Conservation (phyloP, 192 early-diverging fungal genomes). For the Cladochytrium replicatum region DNA sequence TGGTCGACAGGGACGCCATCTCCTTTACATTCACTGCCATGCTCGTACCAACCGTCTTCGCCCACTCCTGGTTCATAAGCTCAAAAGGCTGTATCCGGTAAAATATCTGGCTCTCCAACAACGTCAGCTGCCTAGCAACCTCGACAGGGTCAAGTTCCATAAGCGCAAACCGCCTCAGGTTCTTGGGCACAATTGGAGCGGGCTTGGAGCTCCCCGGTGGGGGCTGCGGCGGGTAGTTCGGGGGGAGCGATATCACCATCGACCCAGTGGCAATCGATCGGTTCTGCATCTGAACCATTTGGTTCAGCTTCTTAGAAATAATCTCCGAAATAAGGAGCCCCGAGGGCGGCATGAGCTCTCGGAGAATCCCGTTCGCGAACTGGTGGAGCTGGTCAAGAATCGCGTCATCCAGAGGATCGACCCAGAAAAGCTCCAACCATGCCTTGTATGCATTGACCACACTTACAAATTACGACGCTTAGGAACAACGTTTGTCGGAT, state of each 20-base stretch:
- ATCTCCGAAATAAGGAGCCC: constrained; percentile 63
- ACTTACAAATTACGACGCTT: constrained; percentile 9
- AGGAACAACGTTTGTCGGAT: not conserved
- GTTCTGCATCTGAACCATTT: not conserved
- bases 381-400: constrained; percentile 61
- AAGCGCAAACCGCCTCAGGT: constrained; percentile 59
- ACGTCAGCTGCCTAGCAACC: constrained; percentile 83
- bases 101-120: constrained; percentile 79
- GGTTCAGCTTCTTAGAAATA: constrained; percentile 56
- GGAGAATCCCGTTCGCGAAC: constrained; percentile 62
- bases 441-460: constrained; percentile 85
- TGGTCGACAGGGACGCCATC: constrained; percentile 68
- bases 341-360: constrained; percentile 56
- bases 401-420: constrained; percentile 65
- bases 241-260: constrained; percentile 1
- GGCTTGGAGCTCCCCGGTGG: constrained; percentile 47
- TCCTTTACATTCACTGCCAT: constrained; percentile 74
- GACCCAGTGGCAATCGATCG: not conserved
- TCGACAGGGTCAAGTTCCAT: constrained; percentile 84
- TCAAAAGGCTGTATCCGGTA: constrained; percentile 73
- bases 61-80: constrained; percentile 83
- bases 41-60: constrained; percentile 48
- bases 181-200: constrained; percentile 68
- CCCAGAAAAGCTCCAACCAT: constrained; percentile 86
- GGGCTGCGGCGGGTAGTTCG: constrained; percentile 2